These are phyloP conservation scores for Cucurbita maxima DNA, from an alignment of 306 rosid genomes.

Conservation along the genomic window DNA sequence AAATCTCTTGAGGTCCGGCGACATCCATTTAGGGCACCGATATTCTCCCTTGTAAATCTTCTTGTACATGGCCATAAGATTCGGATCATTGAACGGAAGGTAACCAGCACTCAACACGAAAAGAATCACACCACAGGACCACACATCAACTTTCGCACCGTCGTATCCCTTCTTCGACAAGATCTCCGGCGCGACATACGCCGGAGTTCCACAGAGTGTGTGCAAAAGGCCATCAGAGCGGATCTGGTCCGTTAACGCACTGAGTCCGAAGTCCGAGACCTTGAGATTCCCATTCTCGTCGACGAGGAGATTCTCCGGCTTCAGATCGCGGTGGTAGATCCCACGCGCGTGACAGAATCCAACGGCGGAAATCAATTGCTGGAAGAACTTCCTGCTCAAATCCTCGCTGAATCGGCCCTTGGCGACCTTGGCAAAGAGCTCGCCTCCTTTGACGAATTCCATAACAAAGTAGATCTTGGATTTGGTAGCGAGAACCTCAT, in stretches of 20 bases:
- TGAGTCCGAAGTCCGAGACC: constrained; percentile 61
- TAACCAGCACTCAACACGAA: constrained; percentile 53
- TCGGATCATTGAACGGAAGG: constrained; percentile 61
- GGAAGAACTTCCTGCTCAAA: constrained; percentile 32
- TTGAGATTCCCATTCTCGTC: constrained; percentile 40
- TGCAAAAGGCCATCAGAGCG: constrained; percentile 48
- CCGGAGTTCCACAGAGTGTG: constrained; percentile 74
- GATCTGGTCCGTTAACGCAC: constrained; percentile 42
- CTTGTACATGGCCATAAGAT: constrained; percentile 53
- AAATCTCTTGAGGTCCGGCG: constrained; percentile 35
- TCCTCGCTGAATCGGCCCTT: constrained; percentile 40
- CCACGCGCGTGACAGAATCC: constrained; percentile 59
- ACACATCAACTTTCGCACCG: constrained; percentile 58
- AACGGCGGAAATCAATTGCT: constrained; percentile 56
- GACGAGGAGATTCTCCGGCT: constrained; percentile 50
- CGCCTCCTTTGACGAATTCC: constrained; percentile 61
- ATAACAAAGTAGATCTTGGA: constrained; percentile 52
- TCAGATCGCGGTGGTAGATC: constrained; percentile 57
- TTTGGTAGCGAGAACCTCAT: constrained; percentile 55
- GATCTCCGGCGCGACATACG: constrained; percentile 81
- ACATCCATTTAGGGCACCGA: constrained; percentile 56
- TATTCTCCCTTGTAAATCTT: constrained; percentile 59
- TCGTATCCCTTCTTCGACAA: constrained; percentile 55
- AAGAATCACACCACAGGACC: constrained; percentile 56
- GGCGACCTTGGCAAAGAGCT: constrained; percentile 33